Percentiles rank a stretch among this genome's conserved stretches.
These are phyloP conservation scores for Ascoidea tarda DNA, from an alignment of 805 yeast genomes.

Conservation along the genomic window DNA sequence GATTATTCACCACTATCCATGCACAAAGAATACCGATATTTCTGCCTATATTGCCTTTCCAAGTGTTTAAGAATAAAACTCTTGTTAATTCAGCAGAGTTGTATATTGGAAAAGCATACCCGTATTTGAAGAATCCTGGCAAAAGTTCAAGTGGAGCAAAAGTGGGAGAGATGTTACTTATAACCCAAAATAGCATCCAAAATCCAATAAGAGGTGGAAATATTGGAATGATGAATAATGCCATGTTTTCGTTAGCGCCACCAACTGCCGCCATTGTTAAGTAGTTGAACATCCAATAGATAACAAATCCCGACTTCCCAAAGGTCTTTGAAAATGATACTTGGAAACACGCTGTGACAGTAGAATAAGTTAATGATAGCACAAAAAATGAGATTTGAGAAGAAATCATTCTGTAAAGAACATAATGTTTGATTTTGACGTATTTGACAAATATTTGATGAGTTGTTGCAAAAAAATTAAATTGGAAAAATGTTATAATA, in stretches of 20 bases:
- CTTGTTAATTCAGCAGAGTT: conserved; percentile 49
- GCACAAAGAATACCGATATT: conserved; percentile 43
- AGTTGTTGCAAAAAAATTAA: conserved; percentile 39
- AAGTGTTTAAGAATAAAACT: conserved; percentile 41
- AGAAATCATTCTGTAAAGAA: conserved; percentile 35
- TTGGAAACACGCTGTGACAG: conserved; percentile 57
- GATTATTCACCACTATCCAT: conserved; percentile 42
- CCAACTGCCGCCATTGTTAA: conserved; percentile 69
- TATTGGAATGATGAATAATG: conserved; percentile 32
- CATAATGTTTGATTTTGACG: conserved; percentile 28
- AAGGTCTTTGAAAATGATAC: conserved; percentile 41
- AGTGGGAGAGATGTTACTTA: conserved; percentile 54
- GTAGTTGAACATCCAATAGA: conserved; percentile 58
- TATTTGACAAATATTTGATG: conserved; percentile 35
- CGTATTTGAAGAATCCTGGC: conserved; percentile 44
- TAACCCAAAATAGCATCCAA: conserved; percentile 62
- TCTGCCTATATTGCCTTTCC: conserved; percentile 43
- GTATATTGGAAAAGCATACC: conserved; percentile 58
- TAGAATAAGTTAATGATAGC: conserved; percentile 40
- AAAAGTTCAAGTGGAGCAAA: conserved; percentile 49
- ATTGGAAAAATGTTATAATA: conserved; percentile 60
- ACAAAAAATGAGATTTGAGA: conserved; percentile 42
- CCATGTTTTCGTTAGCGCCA: conserved; percentile 54
- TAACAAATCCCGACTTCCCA: conserved; percentile 59
- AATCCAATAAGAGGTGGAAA: conserved; percentile 57